Base-by-base conservation (phyloP, 768 basidiomycete genomes). In the Mycena kentingensis region DNA sequence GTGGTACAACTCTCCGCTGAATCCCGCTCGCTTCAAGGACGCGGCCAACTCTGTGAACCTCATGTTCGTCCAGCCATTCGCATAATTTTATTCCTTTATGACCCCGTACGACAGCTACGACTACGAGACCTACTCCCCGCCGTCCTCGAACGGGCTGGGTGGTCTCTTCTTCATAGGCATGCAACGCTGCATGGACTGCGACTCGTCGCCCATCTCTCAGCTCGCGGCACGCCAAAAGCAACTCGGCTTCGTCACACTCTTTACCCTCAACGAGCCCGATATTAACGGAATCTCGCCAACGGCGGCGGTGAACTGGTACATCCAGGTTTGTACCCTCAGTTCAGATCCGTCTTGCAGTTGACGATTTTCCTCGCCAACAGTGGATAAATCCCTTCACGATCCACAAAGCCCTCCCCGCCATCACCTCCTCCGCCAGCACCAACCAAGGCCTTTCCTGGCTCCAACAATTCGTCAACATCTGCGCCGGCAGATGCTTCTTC, bases 121-220 rank as follows among this genome's bases (percentile, higher is more conserved):
- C 51, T 73, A 64, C 28, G 71, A 74, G 49, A 74, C 73, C 12
- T 67, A 64, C 32, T 31, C 52, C 10, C 71, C 71, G 5, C 58
- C 65, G 4, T 72, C 71, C 29, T 64, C 63, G 13, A 70, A 70
- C 32, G 72, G 71, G 1, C 60, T 55, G 3, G 71, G 71, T 2
- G 71, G 73, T 8, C 68, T 73, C 12, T 63, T 60, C 4, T 73
- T 74, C 57, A 70, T 73, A 3, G 71, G 71, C 13, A 74, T 65
- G 71, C 73, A 73, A 46, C 70, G 67, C 8, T 73, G 70, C 47
- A 39, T 61, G n/a, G n/a, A n/a, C n/a, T n/a, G n/a, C n/a, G n/a
- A n/a, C n/a, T n/a, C n/a, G n/a, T n/a, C n/a, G n/a, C 71, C 71
- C 3, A 62, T 73, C 12, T 58, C 55, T 5, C 51, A 65, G 19